Evolutionary conservation across 345 rosid genomes (phyloP).

Genomic region (Mangifera indica): DNA sequence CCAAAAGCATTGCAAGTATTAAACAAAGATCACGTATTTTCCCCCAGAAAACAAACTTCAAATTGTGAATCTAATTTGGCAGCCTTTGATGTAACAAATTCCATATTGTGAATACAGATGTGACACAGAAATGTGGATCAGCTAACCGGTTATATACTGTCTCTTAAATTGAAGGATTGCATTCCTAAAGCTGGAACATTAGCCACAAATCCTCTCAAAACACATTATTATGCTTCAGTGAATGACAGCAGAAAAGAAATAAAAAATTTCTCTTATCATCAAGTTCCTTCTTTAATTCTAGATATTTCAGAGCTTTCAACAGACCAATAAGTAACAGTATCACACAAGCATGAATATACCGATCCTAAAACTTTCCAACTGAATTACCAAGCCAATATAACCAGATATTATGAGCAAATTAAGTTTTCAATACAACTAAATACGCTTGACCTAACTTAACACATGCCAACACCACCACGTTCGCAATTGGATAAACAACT

Average conservation of each 20-base stretch:
- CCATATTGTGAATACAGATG: not conserved
- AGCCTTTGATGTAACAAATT: conserved; percentile 1
- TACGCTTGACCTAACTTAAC: not conserved
- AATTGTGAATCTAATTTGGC: not conserved
- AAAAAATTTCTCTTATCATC: not conserved
- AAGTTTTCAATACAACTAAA: not conserved
- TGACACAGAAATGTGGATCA: not conserved
- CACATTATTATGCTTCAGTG: not conserved
- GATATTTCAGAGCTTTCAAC: not conserved
- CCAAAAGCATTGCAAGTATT: conserved; percentile 16
- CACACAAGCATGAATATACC: not conserved
- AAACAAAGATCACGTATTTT: not conserved
- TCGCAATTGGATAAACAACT: not conserved
- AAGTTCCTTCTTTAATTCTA: not conserved
- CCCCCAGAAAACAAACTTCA: not conserved
- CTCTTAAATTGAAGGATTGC: not conserved
- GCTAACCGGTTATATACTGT: not conserved
- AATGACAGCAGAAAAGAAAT: not conserved
- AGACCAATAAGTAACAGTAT: not conserved
- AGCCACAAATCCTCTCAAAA: not conserved
- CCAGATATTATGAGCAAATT: not conserved
- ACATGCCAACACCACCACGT: not conserved
- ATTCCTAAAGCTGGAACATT: not conserved
- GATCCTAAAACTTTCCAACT: not conserved
- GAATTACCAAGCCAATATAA: not conserved